These are phyloP conservation scores for Phytomonas francai DNA, from an alignment of 208 protist species.

Conservation along the genomic window DNA sequence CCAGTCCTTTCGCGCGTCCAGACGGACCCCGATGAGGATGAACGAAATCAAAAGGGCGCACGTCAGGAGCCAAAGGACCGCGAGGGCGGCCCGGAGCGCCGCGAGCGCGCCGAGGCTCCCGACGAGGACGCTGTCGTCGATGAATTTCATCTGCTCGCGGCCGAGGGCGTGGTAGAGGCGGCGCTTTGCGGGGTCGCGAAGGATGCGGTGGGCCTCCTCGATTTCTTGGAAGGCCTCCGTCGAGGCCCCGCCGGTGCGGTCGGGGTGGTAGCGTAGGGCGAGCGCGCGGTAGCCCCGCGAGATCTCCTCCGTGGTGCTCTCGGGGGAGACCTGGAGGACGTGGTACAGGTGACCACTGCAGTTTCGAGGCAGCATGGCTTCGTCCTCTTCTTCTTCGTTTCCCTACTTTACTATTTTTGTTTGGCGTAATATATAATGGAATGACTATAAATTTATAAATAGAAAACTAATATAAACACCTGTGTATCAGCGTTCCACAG, in stretches of 20 bases:
- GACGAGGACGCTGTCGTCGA: conserved; percentile 27
- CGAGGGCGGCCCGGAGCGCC: conserved; percentile 12
- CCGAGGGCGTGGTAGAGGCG: conserved; percentile 95
- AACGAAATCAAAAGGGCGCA: conserved; percentile 12
- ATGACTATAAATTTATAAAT: conserved; percentile 3
- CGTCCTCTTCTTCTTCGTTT: conserved; percentile 9
- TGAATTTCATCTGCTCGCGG: conserved; percentile 88
- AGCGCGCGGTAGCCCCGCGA: conserved; percentile 77
- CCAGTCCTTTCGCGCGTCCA: conserved; percentile 13
- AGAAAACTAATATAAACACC: conserved; percentile 7
- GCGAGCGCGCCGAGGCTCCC: conserved; percentile 15
- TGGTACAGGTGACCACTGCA: conserved; percentile 66
- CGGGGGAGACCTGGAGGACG: conserved; percentile 41
- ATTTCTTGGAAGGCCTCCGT: conserved; percentile 88
- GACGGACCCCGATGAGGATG: conserved; percentile 19
- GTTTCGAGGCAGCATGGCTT: conserved; percentile 21
- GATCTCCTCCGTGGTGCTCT: conserved; percentile 60
- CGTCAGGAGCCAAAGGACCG: conserved; percentile 12
- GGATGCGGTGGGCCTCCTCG: conserved; percentile 94
- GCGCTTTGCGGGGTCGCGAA: conserved; percentile 92
- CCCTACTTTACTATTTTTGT: conserved; percentile 1
- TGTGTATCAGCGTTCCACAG: background rate
- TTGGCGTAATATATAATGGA: background rate
- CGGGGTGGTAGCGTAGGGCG: conserved; percentile 86
- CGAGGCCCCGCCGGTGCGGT: conserved; percentile 66